Conservation (phyloP, 345 rosid genomes). For the Orychophragmus violaceus region DNA sequence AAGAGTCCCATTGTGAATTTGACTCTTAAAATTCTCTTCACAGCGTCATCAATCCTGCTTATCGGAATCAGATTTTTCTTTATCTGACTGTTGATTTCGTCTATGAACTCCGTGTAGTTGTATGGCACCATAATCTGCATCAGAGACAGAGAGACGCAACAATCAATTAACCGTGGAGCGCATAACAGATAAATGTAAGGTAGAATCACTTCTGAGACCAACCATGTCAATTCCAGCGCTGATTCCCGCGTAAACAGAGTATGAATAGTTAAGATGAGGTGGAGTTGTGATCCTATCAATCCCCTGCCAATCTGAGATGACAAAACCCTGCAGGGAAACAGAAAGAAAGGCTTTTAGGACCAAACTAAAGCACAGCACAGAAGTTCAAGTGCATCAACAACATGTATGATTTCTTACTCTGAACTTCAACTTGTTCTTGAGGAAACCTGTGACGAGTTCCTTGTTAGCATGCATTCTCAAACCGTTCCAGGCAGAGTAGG, state of each 20-base stretch:
- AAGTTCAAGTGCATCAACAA: not conserved
- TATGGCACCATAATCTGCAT: constrained; percentile 68
- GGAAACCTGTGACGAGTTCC: constrained; percentile 40
- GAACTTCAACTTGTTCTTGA: constrained; percentile 46
- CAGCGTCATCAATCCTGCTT: constrained; percentile 70
- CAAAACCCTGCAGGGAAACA: constrained; percentile 34
- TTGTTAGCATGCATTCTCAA: constrained; percentile 51
- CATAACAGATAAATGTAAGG: not conserved
- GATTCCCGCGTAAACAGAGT: constrained; percentile 38
- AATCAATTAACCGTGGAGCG: constrained; percentile 1
- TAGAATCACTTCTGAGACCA: constrained; percentile 6
- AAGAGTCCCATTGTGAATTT: constrained; percentile 73
- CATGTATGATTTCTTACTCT: constrained; percentile 32
- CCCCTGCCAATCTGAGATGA: constrained; percentile 55
- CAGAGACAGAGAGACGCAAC: not conserved
- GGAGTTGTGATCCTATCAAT: constrained; percentile 53
- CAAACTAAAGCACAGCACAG: not conserved
- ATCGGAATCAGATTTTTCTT: constrained; percentile 46
- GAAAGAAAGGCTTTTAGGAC: constrained; percentile 5
- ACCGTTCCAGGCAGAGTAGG: constrained; percentile 57
- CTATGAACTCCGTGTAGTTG: constrained; percentile 52
- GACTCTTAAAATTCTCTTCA: constrained; percentile 62
- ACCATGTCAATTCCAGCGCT: constrained; percentile 40
- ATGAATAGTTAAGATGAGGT: constrained; percentile 43
- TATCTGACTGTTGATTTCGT: constrained; percentile 44